A percentile compares a stretch with the other conserved stretches of the same genome.
These are phyloP conservation scores for Bryoerythrophyllum caledonicum DNA, from an alignment of 225 moss, liverwort and hornwort genomes.

Conservation along the genomic window DNA sequence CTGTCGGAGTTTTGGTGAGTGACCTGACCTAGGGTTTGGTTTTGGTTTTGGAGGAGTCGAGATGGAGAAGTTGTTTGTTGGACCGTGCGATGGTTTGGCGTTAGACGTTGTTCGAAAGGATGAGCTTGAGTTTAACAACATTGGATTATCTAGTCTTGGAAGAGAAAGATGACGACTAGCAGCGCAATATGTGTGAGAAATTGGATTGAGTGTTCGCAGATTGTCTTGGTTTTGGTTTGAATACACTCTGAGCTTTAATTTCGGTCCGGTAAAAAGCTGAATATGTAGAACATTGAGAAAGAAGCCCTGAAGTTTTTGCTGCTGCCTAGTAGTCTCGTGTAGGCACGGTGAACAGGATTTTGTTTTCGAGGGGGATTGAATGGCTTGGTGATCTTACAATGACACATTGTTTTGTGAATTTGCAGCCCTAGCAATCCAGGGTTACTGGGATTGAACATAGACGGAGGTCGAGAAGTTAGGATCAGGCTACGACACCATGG, in stretches of 20 bases:
- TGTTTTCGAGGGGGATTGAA: neutral
- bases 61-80: neutral
- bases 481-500: slow-evolving; percentile 74
- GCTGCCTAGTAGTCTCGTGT: neutral
- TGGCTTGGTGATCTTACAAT: neutral
- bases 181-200: neutral
- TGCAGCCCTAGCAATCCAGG: slow-evolving; percentile 85
- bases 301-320: neutral
- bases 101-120: slow-evolving; percentile 6
- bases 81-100: neutral
- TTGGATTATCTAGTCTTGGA: neutral
- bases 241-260: neutral
- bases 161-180: neutral
- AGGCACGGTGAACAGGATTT: neutral
- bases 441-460: slow-evolving; percentile 90
- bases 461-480: slow-evolving; percentile 87
- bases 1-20: slow-evolving; percentile 88
- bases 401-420: slow-evolving; percentile 7
- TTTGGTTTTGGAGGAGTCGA: neutral
- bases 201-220: neutral
- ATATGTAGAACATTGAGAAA: neutral
- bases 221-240: neutral
- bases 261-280: no score
- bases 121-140: neutral
- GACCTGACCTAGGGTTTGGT: neutral